phyloP scores from a whole-genome alignment of 2,329 filamentous ascomycete species.

The Paecilomyces niveus region DNA sequence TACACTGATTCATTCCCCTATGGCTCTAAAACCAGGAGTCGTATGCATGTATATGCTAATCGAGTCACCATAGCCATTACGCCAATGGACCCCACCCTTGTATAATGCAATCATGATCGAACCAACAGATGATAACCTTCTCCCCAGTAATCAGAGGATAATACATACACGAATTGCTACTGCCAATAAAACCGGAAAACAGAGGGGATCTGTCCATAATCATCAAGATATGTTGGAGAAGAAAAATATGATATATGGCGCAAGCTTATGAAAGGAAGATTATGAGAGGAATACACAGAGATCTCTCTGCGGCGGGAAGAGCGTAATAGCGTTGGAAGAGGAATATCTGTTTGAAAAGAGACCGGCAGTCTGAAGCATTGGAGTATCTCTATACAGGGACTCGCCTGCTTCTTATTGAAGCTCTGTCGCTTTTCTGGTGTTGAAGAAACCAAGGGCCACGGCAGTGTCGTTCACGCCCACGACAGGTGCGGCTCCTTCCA shows the following conservation, averaged over 20 bases:
- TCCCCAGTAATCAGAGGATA: neutral
- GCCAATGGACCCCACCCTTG: neutral
- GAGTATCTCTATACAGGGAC: neutral
- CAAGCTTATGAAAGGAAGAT: neutral
- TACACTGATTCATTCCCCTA: neutral
- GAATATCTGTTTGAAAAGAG: neutral
- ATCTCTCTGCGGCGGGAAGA: neutral
- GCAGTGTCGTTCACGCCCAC: slow-evolving; percentile 40
- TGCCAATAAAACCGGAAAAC: neutral
- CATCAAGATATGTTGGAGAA: neutral
- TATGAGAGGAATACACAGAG: neutral
- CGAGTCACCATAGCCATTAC: neutral
- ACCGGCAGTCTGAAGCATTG: neutral
- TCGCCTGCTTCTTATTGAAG: neutral
- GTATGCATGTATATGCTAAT: neutral
- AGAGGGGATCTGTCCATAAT: neutral
- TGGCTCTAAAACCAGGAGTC: neutral
- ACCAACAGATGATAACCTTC: neutral
- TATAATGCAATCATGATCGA: neutral
- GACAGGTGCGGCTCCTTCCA: slow-evolving; percentile 39
- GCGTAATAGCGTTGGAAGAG: neutral
- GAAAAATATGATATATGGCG: neutral
- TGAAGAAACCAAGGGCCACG: slow-evolving; percentile 35
- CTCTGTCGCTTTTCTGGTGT: slow-evolving; percentile 28
- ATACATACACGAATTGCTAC: neutral